Evolutionary conservation across 2,329 filamentous ascomycete genomes (phyloP).

Genomic region (Sporothrix protearum): DNA sequence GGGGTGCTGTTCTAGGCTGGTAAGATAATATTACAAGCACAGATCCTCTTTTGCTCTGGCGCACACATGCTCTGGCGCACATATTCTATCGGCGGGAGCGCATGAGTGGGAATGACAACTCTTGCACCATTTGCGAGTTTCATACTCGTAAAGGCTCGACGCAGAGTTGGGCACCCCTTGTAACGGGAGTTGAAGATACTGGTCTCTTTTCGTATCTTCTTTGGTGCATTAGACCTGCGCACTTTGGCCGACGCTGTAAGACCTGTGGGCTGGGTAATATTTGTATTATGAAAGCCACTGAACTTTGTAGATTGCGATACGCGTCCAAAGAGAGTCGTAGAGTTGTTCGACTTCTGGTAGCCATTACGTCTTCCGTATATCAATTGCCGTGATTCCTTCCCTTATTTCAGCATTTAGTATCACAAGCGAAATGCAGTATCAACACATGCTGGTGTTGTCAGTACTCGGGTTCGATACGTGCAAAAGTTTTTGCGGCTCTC

Average conservation of each 20-base stretch:
- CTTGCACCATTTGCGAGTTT: background rate
- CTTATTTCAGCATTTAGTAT: no score
- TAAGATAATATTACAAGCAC: background rate
- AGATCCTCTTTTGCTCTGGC: background rate
- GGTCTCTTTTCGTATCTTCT: no score
- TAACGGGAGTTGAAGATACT: no score
- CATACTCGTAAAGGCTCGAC: background rate
- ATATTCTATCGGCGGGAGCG: background rate
- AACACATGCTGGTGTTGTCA: no score
- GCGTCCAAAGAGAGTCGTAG: no score
- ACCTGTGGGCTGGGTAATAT: background rate
- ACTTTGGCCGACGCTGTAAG: background rate
- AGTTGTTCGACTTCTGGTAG: background rate
- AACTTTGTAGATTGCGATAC: no score
- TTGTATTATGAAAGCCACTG: background rate
- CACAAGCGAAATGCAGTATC: no score
- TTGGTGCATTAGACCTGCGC: background rate
- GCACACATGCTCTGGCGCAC: background rate
- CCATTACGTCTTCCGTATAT: background rate
- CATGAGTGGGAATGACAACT: background rate
- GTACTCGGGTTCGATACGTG: no score
- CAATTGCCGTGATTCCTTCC: background rate
- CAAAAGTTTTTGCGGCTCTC: no score
- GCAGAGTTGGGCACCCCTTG: no score
- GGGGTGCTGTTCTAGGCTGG: background rate